Conservation (phyloP, 2,329 filamentous ascomycete genomes). For the Penicillium sp. region DNA sequence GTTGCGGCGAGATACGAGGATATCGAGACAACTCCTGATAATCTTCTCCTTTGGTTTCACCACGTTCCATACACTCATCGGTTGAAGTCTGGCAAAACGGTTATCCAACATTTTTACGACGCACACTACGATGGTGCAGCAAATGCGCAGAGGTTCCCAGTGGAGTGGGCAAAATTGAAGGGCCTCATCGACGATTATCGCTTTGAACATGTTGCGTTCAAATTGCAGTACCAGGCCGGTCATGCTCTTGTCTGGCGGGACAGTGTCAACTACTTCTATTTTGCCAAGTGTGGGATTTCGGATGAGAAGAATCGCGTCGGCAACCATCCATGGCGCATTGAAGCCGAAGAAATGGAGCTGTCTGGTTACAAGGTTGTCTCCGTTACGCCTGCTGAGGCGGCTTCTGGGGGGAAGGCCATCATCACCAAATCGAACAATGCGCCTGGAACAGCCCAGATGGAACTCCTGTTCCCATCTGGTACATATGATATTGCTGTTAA, state of each 20-base stretch:
- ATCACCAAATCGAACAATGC: not conserved
- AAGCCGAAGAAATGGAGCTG: not conserved
- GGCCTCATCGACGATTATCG: slow-evolving; percentile 18
- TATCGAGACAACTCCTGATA: slow-evolving; percentile 68
- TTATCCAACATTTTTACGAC: slow-evolving; percentile 71
- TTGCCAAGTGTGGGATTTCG: not conserved
- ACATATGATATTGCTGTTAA: slow-evolving; percentile 6
- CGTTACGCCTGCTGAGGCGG: not conserved
- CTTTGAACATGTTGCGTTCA: slow-evolving; percentile 6
- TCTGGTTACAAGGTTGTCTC: not conserved
- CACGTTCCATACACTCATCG: slow-evolving; percentile 71
- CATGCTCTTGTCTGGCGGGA: slow-evolving; percentile 10
- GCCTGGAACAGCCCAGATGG: not conserved
- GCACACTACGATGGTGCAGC: slow-evolving; percentile 66
- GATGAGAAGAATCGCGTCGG: not conserved
- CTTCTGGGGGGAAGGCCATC: not conserved
- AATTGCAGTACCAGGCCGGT: slow-evolving; percentile 5
- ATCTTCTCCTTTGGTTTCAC: slow-evolving; percentile 75
- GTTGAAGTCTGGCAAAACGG: slow-evolving; percentile 68
- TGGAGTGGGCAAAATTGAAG: slow-evolving; percentile 31
- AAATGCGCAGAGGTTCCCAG: slow-evolving; percentile 63
- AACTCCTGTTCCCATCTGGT: not conserved
- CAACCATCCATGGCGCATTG: not conserved
- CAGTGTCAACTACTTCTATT: slow-evolving; percentile 7
- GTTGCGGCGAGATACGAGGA: slow-evolving; percentile 65